Base-by-base conservation (phyloP, 805 yeast species). In the Yamadazyma philogaea region DNA sequence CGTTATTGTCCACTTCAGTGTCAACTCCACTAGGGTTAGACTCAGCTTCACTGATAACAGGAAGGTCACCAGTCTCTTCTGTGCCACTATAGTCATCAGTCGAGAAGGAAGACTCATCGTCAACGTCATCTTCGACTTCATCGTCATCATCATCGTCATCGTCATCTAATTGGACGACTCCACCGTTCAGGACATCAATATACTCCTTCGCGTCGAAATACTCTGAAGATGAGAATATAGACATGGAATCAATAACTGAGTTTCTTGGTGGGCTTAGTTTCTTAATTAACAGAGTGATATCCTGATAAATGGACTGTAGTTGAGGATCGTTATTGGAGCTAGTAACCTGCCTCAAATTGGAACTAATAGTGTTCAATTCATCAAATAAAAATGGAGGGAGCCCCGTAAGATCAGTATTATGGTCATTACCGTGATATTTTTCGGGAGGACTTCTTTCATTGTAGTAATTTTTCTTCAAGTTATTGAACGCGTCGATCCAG, bases 401-500 rank as follows among this genome's bases (percentile, higher is more conserved):
- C 16, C 37, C 26, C 14, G 30, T 21, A 6, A 43, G n/a, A 15
- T 8, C 4, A 27, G 19, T 32, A 24, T 40, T 35, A 31, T 43
- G 44, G 16, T 47, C 53, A 28, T 36, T 49, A 44, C 28, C 47
- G 16, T 45, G 45, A 19, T 32, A 42, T 7, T 40, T 34, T 6
- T 40, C 41, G 34, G 18, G 30, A 15, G 27, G 40, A 24, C 32
- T 40, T 16, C 21, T 11, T n/a, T 37, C 41, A 8, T 28, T 34
- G 22, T 31, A 46, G 27, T 47, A 43, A 27, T 28, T 34, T 52
- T 64, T 57, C 59, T 70, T 78, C 39, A 77, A 63, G 16, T 63
- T 63, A 53, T 87, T 83, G 49, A 90, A 76, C 1, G 96, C 95
- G 40, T 80, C 74, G 11, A 84, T 77, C 99, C 99, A 93, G 5